phyloP scores from a whole-genome alignment of 768 basidiomycete species.

The Trametes villosa region DNA sequence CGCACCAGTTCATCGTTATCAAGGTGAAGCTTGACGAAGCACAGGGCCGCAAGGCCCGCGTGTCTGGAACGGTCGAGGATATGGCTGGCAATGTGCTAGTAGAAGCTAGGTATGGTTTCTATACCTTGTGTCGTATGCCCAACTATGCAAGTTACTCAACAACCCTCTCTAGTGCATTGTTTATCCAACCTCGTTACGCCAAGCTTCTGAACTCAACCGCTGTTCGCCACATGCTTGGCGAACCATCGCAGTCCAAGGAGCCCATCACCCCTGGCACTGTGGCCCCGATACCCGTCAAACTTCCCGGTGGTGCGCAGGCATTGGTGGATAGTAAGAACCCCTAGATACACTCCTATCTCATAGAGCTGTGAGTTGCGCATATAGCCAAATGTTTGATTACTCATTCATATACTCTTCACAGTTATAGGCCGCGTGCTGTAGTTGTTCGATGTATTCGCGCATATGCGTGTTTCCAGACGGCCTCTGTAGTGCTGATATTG shows the following conservation, averaged over 20 bases:
- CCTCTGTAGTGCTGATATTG: too few relatives aligned
- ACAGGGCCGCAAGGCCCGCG: constrained; percentile 79
- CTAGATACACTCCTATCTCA: not conserved
- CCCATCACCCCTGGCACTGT: constrained; percentile 26
- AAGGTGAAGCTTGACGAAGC: constrained; percentile 66
- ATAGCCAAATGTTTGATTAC: too few relatives aligned
- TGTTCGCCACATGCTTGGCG: constrained; percentile 69
- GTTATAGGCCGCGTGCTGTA: too few relatives aligned
- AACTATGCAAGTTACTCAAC: too few relatives aligned
- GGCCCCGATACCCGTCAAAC: constrained; percentile 28
- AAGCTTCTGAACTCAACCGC: constrained; percentile 66
- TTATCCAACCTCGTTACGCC: constrained; percentile 90
- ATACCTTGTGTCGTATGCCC: too few relatives aligned
- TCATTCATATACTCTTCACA: too few relatives aligned
- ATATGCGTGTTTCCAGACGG: too few relatives aligned
- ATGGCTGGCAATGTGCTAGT: constrained; percentile 81
- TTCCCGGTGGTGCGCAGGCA: constrained; percentile 24
- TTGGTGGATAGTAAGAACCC: constrained; percentile 18
- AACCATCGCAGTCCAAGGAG: constrained; percentile 39
- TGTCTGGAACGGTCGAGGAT: constrained; percentile 75
- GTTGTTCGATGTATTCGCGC: too few relatives aligned
- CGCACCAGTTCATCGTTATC: constrained; percentile 90
- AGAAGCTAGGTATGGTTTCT: constrained; percentile 82
- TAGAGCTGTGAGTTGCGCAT: not conserved
- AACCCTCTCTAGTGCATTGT: constrained; percentile 58